Evolutionary conservation across 176 grass and related monocot genomes (phyloP).

Genomic region (Microstegium vimineum): DNA sequence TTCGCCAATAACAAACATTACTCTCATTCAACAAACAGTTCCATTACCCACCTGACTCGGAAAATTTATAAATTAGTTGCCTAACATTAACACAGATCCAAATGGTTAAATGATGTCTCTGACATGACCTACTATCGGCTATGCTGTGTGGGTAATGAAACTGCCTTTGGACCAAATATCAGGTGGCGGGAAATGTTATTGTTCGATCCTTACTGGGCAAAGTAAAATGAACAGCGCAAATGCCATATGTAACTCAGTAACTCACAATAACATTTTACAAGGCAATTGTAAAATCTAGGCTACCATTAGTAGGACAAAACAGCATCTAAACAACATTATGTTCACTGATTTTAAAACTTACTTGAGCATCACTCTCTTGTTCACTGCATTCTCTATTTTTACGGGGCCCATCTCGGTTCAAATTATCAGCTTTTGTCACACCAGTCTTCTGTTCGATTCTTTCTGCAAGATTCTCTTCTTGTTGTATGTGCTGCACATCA

Average conservation of each 20-base stretch:
- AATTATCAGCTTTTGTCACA: conserved; percentile 21
- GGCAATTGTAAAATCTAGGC: background rate
- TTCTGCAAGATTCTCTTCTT: conserved; percentile 45
- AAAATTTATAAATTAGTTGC: conserved; percentile 36
- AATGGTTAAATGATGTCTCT: background rate
- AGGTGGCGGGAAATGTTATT: background rate
- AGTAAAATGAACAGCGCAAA: conserved; percentile 20
- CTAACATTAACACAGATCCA: conserved; percentile 14
- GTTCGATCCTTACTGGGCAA: conserved; percentile 25
- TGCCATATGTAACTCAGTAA: background rate
- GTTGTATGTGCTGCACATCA: conserved; percentile 38
- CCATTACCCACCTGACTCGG: conserved; percentile 37
- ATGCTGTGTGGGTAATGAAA: conserved; percentile 41
- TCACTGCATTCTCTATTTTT: conserved; percentile 73
- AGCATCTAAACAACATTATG: background rate
- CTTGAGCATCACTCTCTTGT: conserved; percentile 95
- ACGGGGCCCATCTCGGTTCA: conserved; percentile 11
- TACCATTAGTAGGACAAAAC: background rate
- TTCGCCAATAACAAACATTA: conserved; percentile 34
- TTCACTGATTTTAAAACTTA: conserved; percentile 51
- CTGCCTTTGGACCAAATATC: conserved; percentile 28
- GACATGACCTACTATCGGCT: background rate
- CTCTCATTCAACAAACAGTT: conserved; percentile 39
- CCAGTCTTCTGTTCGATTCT: conserved; percentile 3
- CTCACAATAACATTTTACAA: background rate